Conservation (phyloP, 495 filamentous ascomycete genomes). For the Penicillium bialowiezense region DNA sequence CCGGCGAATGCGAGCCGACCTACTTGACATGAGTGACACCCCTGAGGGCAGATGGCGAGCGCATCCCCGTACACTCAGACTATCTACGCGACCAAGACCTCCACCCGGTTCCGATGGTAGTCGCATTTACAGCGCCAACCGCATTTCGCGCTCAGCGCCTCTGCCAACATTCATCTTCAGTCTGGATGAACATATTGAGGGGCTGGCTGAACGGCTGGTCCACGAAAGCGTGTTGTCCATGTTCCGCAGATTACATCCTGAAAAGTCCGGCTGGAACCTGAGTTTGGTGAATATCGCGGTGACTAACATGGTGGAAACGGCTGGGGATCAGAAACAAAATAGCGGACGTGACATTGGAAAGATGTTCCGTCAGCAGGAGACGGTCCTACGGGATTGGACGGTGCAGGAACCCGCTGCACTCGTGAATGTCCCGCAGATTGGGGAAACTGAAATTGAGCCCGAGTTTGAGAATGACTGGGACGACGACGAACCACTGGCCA, state of each 20-base stretch:
- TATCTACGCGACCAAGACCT: conserved; percentile 70
- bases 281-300: conserved; percentile 83
- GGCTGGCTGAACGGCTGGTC: conserved; percentile 65
- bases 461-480: conserved; percentile 19
- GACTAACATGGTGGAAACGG: conserved; percentile 73
- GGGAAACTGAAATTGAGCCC: conserved; percentile 11
- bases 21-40: conserved; percentile 53
- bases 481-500: conserved; percentile 34
- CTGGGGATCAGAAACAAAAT: conserved; percentile 46
- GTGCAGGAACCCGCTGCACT: conserved; percentile 2
- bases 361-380: conserved; percentile 70
- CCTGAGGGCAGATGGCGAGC: conserved; percentile 57
- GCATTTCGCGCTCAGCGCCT: conserved; percentile 65
- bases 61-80: conserved; percentile 66
- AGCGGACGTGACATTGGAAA: conserved; percentile 57
- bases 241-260: conserved; percentile 71
- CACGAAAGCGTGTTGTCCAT: conserved; percentile 61
- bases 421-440: neutral
- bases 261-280: conserved; percentile 69
- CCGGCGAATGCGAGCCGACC: conserved; percentile 72
- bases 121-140: conserved; percentile 48
- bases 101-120: conserved; percentile 51
- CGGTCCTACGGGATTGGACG: conserved; percentile 60
- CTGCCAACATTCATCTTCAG: conserved; percentile 69
- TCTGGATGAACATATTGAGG: conserved; percentile 53